A percentile compares a stretch with the other conserved stretches of the same genome.
phyloP scores from a whole-genome alignment of 2,329 filamentous ascomycete species.

The Juglanconis oblonga region DNA sequence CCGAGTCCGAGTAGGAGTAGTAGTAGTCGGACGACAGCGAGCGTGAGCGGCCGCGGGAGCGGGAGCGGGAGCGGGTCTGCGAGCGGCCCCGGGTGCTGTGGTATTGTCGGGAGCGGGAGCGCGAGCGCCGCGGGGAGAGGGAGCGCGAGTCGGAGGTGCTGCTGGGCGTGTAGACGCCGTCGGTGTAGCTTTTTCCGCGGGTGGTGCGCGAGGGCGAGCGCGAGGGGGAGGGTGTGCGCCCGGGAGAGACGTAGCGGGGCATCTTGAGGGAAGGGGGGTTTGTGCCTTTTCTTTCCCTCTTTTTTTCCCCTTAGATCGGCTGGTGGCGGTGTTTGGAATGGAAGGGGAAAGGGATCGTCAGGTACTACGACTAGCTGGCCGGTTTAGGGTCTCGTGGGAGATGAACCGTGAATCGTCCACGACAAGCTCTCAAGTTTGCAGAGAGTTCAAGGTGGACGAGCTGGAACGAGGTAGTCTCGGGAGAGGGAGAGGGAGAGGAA shows the following conservation, averaged over 20 bases:
- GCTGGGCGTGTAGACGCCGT: conserved; percentile 18
- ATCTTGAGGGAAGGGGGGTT: conserved; percentile 5
- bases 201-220: conserved; percentile 18
- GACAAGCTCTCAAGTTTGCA: no score
- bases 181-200: conserved; percentile 9
- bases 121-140: conserved; percentile 5
- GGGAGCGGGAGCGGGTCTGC: not conserved
- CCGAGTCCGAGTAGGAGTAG: conserved; percentile 21
- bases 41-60: not conserved
- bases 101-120: not conserved
- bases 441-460: no score
- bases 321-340: not conserved
- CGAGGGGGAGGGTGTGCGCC: conserved; percentile 22
- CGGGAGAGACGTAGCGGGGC: conserved; percentile 23
- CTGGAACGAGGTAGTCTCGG: no score
- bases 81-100: not conserved
- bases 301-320: no score
- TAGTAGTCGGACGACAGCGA: conserved; percentile 10
- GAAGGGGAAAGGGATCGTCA: no score
- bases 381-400: no score
- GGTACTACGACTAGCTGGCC: no score
- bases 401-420: no score
- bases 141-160: conserved; percentile 21
- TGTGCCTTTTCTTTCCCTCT: not conserved
- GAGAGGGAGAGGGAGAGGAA: no score